Base-by-base conservation (phyloP, 352 stramenopile genomes). In the Phytophthora litchii region DNA sequence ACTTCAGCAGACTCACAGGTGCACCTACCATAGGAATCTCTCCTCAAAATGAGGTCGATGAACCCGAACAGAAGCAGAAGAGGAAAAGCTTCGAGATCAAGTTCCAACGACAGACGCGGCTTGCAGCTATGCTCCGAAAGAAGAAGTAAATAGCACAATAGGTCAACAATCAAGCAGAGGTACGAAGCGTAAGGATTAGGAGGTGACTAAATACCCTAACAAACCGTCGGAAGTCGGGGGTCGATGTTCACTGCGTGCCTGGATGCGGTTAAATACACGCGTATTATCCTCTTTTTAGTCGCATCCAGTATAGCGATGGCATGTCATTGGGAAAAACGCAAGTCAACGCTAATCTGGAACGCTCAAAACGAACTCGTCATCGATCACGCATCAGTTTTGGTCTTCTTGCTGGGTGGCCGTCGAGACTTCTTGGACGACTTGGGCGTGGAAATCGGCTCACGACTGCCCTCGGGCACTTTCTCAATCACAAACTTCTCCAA, bases 401-500 rank as follows among this genome's bases (percentile, higher is more conserved):
- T 70, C 62, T 88, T 88, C 59, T 91, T 91, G 54, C 73, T 74
- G 10, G 79, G 71, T 23, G 80, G 81, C 46, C 64, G 67, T 50
- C 70, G 64, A 17, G 72, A 74, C 23, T 84, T 83, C 43, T 77
- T 76, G 17, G 77, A 78, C 19, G 79, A 88, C 60, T 82, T 89
- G 10, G 83, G 78, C 41, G 80, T 89, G 53, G 64, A 17, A 35
- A 92, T 71, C 3, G 79, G 66, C 60, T 90, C 78, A 45, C 76
- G 79, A 34, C 74, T 86, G 11, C 75, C 80, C 60, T 89, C 80
- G 0, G 84, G 82, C 11, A 94, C 74, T 25, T 83, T 88, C 36
- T 92, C 80, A 36, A 82, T 56, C 31, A 96, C 75, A 20, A 93
- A 88, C 41, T 88, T 89, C 50, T 94, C 78, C 48, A 96, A 41